Evolutionary conservation across 148 eudicot species (phyloP), one percentile per base, ranked within the genome.

Genomic region (Polygonum aviculare): DNA sequence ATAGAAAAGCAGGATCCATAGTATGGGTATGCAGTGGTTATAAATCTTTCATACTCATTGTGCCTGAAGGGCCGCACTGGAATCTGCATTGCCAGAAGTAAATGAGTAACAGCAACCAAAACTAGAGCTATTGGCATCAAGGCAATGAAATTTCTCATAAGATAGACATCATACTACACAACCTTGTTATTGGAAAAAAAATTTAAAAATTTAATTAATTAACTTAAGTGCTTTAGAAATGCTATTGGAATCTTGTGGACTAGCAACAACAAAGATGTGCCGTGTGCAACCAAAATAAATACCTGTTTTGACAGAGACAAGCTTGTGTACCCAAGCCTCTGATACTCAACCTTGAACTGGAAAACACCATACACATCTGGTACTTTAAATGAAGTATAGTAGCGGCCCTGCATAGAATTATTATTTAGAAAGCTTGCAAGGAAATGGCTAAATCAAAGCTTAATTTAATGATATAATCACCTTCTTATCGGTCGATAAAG

Each of bases 351-450:
- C 87, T 94, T 94, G 83, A 94, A 91, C 86, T 91, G 94, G 87
- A 94, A 91, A 79, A 94, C 98, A 60, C 98, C 98, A 85, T 94
- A 94, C 51, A 89, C 95, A 86, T 94, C 98, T 79, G 97, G 95
- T 50, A 91, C 98, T 84, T 91, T 94, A 54, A 94, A 90, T 36
- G 95, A 83, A 36, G 95, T 84, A 77, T 82, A 49, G 79, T 90
- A 94, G 15, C 83, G 85, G 47, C 98, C 98, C 98, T 93, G 88
- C 77, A 86, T 21, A 54, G n/a, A 62, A 48, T 40, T 7, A 77
- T 49, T 2, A 35, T 12, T 62, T 48, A 72, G 48, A 31, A 52
- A 79, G 40, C 50, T 71, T 14, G 48, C 26, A 26, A 38, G 31
- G n/a, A 41, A 77, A 69, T 5, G 21, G 45, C 15, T 35, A 36